Conservation (phyloP, 441 rosid genomes). For the Adansonia grandidieri region DNA sequence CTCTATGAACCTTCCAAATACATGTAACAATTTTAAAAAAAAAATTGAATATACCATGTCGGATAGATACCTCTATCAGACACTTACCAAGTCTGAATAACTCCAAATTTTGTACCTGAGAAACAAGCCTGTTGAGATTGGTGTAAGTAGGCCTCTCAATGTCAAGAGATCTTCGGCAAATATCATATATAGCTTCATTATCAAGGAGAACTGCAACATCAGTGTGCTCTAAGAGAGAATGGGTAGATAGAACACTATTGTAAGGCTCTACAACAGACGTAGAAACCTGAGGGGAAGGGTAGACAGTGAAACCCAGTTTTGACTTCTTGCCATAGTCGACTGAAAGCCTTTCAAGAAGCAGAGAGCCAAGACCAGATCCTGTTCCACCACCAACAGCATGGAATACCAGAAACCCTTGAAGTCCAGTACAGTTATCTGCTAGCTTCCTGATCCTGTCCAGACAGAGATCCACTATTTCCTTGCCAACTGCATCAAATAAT, state of each 20-base stretch:
- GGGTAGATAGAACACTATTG: slow-evolving; percentile 64
- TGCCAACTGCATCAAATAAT: not conserved
- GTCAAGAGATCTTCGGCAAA: slow-evolving; percentile 72
- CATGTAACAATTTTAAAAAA: too few species aligned
- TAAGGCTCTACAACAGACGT: slow-evolving; percentile 63
- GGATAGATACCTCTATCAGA: too few species aligned
- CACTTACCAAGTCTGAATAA: too few species aligned
- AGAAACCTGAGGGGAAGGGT: slow-evolving; percentile 57
- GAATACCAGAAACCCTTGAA: not conserved
- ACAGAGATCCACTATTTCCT: slow-evolving; percentile 7
- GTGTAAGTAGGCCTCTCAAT: slow-evolving; percentile 10
- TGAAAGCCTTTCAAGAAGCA: not conserved
- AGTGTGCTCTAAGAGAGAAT: slow-evolving; percentile 59
- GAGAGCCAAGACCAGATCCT: not conserved
- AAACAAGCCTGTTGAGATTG: slow-evolving; percentile 8
- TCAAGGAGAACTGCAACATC: slow-evolving; percentile 76
- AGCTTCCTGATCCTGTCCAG: not conserved
- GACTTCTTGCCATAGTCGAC: slow-evolving; percentile 10
- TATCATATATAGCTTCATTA: slow-evolving; percentile 82
- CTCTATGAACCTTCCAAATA: too few species aligned
- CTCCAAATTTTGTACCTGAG: not conserved
- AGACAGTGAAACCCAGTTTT: slow-evolving; percentile 51
- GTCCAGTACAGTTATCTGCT: not conserved
- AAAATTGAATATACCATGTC: too few species aligned
- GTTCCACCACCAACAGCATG: slow-evolving; percentile 12